Evolutionary conservation across 768 basidiomycete species (phyloP).

Genomic region (Boletales sp.): DNA sequence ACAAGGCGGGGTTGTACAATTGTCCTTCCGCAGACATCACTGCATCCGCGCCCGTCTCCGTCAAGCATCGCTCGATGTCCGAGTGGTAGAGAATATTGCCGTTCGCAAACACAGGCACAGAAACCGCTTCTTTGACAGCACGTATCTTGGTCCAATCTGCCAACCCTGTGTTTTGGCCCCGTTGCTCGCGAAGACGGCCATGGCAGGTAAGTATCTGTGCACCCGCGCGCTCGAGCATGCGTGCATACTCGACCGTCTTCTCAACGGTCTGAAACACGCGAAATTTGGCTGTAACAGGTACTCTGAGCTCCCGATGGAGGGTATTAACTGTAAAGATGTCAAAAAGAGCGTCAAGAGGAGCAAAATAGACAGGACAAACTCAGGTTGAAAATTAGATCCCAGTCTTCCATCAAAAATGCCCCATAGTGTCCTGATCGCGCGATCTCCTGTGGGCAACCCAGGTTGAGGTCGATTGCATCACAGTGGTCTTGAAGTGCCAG

Average conservation of each 20-base stretch:
- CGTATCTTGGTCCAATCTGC: slow-evolving; percentile 89
- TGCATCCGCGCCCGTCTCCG: slow-evolving; percentile 83
- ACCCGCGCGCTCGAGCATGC: slow-evolving; percentile 93
- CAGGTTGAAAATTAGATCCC: slow-evolving; percentile 80
- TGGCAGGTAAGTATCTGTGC: slow-evolving; percentile 95
- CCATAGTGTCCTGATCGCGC: slow-evolving; percentile 86
- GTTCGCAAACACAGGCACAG: slow-evolving; percentile 93
- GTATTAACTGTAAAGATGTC: slow-evolving; percentile 60
- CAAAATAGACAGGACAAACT: slow-evolving; percentile 43
- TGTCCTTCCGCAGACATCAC: slow-evolving; percentile 96
- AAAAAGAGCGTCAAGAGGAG: not conserved
- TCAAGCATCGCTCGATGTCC: slow-evolving; percentile 79
- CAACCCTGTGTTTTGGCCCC: slow-evolving; percentile 80
- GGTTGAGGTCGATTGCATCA: slow-evolving; percentile 93
- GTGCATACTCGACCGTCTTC: slow-evolving; percentile 89
- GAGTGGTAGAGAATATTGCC: slow-evolving; percentile 88
- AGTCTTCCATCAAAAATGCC: slow-evolving; percentile 90
- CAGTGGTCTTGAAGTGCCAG: slow-evolving; percentile 71
- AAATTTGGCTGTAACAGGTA: slow-evolving; percentile 98
- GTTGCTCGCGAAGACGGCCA: slow-evolving; percentile 86
- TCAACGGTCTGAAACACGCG: slow-evolving; percentile 83
- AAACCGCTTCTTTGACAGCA: slow-evolving; percentile 86
- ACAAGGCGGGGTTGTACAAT: slow-evolving; percentile 88
- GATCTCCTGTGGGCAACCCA: slow-evolving; percentile 95
- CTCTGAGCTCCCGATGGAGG: slow-evolving; percentile 73